A percentile compares a stretch with the other conserved stretches of the same genome.
Evolutionary conservation across 2,329 filamentous ascomycete species (phyloP).

Genomic region (Penicillium sp.): DNA sequence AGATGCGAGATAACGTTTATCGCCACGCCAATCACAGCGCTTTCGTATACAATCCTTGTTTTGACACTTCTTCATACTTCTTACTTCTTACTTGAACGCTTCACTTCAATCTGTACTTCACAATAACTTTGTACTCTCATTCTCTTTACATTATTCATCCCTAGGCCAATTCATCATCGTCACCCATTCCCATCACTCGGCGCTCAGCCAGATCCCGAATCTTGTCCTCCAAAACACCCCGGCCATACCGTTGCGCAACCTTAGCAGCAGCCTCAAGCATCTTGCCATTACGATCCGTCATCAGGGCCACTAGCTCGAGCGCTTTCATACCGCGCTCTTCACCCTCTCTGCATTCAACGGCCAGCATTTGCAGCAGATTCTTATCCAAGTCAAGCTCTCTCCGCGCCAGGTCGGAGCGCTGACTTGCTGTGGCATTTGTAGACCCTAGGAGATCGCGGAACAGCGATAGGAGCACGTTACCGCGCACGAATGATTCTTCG

Average conservation of each 20-base stretch:
- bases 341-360: conserved; percentile 84
- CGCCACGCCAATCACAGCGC: conserved; percentile 18
- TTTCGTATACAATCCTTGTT: background rate
- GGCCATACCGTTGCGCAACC: conserved; percentile 82
- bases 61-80: background rate
- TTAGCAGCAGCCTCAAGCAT: conserved; percentile 92
- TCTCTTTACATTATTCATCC: background rate
- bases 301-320: conserved; percentile 82
- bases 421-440: conserved; percentile 63
- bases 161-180: conserved; percentile 48
- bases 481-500: conserved; percentile 79
- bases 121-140: background rate
- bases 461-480: conserved; percentile 70
- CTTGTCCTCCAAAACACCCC: conserved; percentile 80
- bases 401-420: conserved; percentile 67
- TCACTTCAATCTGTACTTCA: background rate
- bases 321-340: conserved; percentile 95
- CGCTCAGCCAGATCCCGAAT: conserved; percentile 82
- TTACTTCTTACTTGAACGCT: background rate
- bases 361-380: conserved; percentile 82
- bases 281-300: conserved; percentile 79
- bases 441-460: conserved; percentile 72
- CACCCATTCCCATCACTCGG: conserved; percentile 62
- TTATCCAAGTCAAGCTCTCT: conserved; percentile 88
- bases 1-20: background rate